Base-by-base conservation (phyloP, 108 stramenopile species). In the Nitzschia sp. region DNA sequence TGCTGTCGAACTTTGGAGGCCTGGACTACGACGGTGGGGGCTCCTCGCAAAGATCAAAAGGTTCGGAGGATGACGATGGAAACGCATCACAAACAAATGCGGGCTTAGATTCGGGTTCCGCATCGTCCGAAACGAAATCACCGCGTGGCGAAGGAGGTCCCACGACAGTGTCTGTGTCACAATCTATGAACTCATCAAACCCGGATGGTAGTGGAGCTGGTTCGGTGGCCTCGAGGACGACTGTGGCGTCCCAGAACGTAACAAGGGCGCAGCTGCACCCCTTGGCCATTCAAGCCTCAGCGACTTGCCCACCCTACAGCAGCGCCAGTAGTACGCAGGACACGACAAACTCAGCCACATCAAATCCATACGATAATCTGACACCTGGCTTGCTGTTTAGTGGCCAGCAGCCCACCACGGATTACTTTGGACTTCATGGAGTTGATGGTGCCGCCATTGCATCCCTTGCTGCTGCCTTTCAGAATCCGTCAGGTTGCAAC, bases 281-380 rank as follows among this genome's bases (percentile, higher is more conserved):
- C 9, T 4, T 70, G 36, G 70, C 46, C 5, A 71, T 77, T 23
- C 76, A 71, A 45, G 70, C 76, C 1, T 71, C 76, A 15, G 70
- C 76, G 11, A 71, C 35, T 11, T 71, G 70, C 24, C 69, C 76
- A 3, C 63, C 63, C 5, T 49, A 47, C 34, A 38, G 62, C 33
- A 54, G 56, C 27, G 5, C 11, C 26, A 17, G 27, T 32, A 57
- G 27, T 32, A n/a, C 6, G n/a, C 13, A 4, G 13, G 51, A 24
- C 13, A 27, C 32, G 6, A 18, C 29, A 21, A 54, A 8, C 6
- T 9, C 11, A 34, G 27, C 49, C 13, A 17, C 3, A 29, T 13
- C 27, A 29, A 32, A 57, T 29, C 21, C 31, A 15, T n/a, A 33
- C n/a, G 2, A 29, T 3, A 23, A 58, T 23, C 23, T 58, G 49